A percentile compares a stretch with the other conserved stretches of the same genome.
Evolutionary conservation across 768 basidiomycete species (phyloP).

Genomic region (Dendrothele bispora): DNA sequence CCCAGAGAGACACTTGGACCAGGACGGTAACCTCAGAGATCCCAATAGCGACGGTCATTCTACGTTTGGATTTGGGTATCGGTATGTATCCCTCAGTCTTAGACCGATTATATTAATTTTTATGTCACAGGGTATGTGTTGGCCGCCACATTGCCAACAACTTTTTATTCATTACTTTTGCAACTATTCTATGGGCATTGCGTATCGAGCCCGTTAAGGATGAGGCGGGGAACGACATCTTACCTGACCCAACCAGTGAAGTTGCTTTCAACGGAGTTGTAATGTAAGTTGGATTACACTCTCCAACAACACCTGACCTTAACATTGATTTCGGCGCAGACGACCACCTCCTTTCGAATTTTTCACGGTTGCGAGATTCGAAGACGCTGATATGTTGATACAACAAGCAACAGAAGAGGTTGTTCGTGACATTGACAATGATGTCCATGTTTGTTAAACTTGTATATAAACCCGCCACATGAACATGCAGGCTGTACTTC

Average conservation of each 20-base stretch:
- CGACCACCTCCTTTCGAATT: constrained; percentile 1
- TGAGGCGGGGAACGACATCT: not conserved
- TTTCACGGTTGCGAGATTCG: too few relatives aligned
- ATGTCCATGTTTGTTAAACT: too few relatives aligned
- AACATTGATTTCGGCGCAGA: not conserved
- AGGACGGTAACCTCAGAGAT: not conserved
- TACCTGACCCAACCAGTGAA: not conserved
- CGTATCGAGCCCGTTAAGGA: not conserved
- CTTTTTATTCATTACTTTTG: constrained; percentile 28
- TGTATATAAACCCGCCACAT: too few relatives aligned
- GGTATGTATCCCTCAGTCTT: not conserved
- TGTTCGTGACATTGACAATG: too few relatives aligned
- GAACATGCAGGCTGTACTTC: too few relatives aligned
- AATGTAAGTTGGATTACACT: not conserved
- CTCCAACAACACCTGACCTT: not conserved
- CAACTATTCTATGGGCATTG: constrained; percentile 22
- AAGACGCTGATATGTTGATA: too few relatives aligned
- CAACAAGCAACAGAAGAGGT: too few relatives aligned
- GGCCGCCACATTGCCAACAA: constrained; percentile 30
- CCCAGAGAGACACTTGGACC: constrained; percentile 24
- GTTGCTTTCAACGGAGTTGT: not conserved
- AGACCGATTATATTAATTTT: not conserved
- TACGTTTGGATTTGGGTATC: constrained; percentile 24
- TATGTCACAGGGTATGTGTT: constrained; percentile 19
- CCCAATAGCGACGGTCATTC: constrained; percentile 21